Percentiles rank a stretch among this genome's conserved stretches.
These are phyloP conservation scores for Protomyces inundatus DNA, from an alignment of 1,139 yeast species.

Conservation along the genomic window DNA sequence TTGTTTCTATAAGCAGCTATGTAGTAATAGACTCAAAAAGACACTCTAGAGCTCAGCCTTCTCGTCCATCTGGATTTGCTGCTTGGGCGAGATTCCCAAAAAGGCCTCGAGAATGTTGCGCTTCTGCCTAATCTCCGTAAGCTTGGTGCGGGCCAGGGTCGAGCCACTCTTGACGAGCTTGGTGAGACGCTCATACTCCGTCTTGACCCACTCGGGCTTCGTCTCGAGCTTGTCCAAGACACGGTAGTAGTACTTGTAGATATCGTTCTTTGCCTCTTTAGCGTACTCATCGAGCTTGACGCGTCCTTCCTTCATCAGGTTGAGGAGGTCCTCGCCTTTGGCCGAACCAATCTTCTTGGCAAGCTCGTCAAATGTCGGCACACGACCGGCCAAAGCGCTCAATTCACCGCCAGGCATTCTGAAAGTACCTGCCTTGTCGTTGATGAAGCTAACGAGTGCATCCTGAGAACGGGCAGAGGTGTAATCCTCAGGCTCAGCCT, in stretches of 20 bases:
- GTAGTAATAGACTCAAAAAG: background rate
- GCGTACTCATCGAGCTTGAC: conserved; percentile 34
- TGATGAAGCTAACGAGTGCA: conserved; percentile 49
- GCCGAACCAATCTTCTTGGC: conserved; percentile 25
- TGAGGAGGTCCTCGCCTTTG: conserved; percentile 33
- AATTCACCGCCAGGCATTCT: conserved; percentile 55
- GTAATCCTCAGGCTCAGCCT: conserved; percentile 41
- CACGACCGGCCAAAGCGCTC: conserved; percentile 51
- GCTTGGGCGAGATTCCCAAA: conserved; percentile 1
- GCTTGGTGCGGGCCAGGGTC: conserved; percentile 16
- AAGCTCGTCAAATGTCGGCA: conserved; percentile 44
- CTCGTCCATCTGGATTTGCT: background rate
- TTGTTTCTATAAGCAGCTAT: background rate
- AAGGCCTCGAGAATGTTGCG: conserved; percentile 24
- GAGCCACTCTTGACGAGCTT: conserved; percentile 11
- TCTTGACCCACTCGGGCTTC: conserved; percentile 16
- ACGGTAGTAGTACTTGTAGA: conserved; percentile 25
- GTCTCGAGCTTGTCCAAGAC: conserved; percentile 26
- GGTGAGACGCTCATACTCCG: conserved; percentile 19
- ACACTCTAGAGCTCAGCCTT: conserved; percentile 10
- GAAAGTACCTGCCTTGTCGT: conserved; percentile 49
- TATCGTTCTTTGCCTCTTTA: conserved; percentile 7
- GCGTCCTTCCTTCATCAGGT: conserved; percentile 35
- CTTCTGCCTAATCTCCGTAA: conserved; percentile 20
- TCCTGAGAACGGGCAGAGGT: conserved; percentile 46